These are phyloP conservation scores for Myriangium duriaei DNA, from an alignment of 2,329 filamentous ascomycete species.

Conservation along the genomic window DNA sequence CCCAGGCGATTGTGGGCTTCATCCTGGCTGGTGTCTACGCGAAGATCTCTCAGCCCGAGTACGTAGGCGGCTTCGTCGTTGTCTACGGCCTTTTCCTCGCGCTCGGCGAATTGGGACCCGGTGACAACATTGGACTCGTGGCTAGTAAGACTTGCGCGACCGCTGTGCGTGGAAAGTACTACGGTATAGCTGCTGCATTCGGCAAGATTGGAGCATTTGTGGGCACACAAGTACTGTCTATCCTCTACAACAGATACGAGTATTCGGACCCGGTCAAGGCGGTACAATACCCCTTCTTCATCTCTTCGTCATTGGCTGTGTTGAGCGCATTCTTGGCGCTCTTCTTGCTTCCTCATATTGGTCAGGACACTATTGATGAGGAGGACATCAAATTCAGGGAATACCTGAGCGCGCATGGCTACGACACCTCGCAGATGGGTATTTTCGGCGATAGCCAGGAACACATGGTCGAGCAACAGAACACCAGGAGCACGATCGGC, in stretches of 20 bases:
- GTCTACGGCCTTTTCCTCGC: slow-evolving; percentile 69
- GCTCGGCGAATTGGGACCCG: slow-evolving; percentile 70
- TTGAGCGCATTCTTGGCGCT: slow-evolving; percentile 55
- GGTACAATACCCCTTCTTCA: slow-evolving; percentile 82
- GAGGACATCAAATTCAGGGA: slow-evolving; percentile 67
- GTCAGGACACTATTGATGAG: slow-evolving; percentile 67
- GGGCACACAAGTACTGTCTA: slow-evolving; percentile 69
- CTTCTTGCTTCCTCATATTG: slow-evolving; percentile 61
- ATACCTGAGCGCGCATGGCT: slow-evolving; percentile 63
- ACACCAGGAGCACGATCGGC: slow-evolving; percentile 1
- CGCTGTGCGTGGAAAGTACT: slow-evolving; percentile 63
- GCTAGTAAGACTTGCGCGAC: slow-evolving; percentile 83
- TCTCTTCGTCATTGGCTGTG: slow-evolving; percentile 66
- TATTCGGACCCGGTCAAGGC: slow-evolving; percentile 38
- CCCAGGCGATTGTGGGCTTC: slow-evolving; percentile 71
- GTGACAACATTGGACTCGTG: slow-evolving; percentile 80
- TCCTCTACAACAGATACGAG: slow-evolving; percentile 49
- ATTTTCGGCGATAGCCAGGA: slow-evolving; percentile 9
- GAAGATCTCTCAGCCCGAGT: slow-evolving; percentile 50
- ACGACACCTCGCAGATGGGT: slow-evolving; percentile 43
- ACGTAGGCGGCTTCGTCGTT: slow-evolving; percentile 65
- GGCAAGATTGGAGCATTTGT: slow-evolving; percentile 71
- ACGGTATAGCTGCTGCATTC: slow-evolving; percentile 56
- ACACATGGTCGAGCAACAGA: slow-evolving; percentile 9
- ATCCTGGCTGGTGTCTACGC: slow-evolving; percentile 75